Evolutionary conservation across 345 rosid genomes (phyloP).

Genomic region (Luvunga scandens): DNA sequence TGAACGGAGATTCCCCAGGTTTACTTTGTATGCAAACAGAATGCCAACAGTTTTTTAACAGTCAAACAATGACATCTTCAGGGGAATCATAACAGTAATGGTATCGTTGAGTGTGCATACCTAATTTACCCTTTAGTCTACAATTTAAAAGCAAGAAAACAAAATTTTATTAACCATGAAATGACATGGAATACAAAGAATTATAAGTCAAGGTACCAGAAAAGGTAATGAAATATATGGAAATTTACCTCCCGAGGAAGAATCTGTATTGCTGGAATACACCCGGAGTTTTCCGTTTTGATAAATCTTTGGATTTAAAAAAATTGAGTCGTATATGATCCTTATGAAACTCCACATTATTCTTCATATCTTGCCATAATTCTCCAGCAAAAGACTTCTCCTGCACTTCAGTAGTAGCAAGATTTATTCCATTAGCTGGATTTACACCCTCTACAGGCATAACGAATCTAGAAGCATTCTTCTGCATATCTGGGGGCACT

Average conservation of each 20-base stretch:
- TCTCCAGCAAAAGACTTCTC: conserved; percentile 78
- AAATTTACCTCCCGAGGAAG: conserved; percentile 78
- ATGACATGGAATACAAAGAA: background rate
- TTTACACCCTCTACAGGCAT: conserved; percentile 11
- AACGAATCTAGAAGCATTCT: conserved; percentile 28
- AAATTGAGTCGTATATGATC: conserved; percentile 71
- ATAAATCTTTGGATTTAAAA: conserved; percentile 59
- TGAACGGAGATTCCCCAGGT: background rate
- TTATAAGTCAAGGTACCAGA: background rate
- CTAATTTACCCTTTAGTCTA: background rate
- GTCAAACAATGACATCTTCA: background rate
- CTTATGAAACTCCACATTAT: conserved; percentile 53
- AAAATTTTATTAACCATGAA: background rate
- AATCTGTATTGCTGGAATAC: conserved; percentile 64
- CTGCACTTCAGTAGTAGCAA: conserved; percentile 18
- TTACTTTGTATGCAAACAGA: background rate
- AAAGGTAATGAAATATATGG: background rate
- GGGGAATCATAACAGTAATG: background rate
- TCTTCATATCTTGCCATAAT: conserved; percentile 80
- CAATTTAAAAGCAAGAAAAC: background rate
- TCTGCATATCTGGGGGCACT: conserved; percentile 70
- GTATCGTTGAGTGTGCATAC: background rate
- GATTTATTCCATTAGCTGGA: conserved; percentile 29
- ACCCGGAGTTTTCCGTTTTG: conserved; percentile 68
- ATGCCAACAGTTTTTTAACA: background rate